Evolutionary conservation across 352 stramenopile species (phyloP), one percentile per base, ranked within the genome.

Genomic region (Plasmopara viticola): DNA sequence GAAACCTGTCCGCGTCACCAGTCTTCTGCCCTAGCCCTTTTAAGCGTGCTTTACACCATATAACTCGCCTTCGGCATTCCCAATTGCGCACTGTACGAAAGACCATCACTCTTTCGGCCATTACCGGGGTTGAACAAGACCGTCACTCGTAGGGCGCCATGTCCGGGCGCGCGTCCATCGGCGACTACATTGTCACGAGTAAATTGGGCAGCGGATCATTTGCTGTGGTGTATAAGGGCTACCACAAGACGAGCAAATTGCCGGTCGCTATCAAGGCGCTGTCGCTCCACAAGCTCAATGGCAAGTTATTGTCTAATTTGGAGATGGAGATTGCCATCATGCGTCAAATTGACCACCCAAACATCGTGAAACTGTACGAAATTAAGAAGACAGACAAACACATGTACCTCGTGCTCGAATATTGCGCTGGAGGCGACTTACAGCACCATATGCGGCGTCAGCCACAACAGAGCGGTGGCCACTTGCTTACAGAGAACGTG

Each of bases 321-420:
- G 93, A 98, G 64, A 88, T 95, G 58, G 93, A 99, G 81, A 98
- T 99, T 48, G 77, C 81, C 40, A 98, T 99, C 48, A 88, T 99
- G 51, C 78, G 86, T 42, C 90, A 95, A 44, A 97, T 98, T 56
- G 71, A 89, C 60, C 95, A 99, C 69, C 90, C 78, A 4, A 98
- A 98, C 61, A 93, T 99, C 48, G 95, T 98, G 15, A 94, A 94
- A 48, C 81, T 99, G 12, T 96, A 97, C 58, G 83, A 98, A 45
- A 97, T 98, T 54, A 88, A 97, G 71, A 97, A 97, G 64, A 97
- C 86, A 18, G 76, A 96, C 48, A 81, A 90, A 30, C 87, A 98
- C 70, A 98, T 98, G 69, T 98, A 98, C 70, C 72, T 99, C 15
- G 81, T 98, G 50, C 82, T 99, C 45, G 95, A 99, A 72, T 98